These are phyloP conservation scores for Suillus clintonianus DNA, from an alignment of 768 basidiomycete genomes.

Conservation along the genomic window DNA sequence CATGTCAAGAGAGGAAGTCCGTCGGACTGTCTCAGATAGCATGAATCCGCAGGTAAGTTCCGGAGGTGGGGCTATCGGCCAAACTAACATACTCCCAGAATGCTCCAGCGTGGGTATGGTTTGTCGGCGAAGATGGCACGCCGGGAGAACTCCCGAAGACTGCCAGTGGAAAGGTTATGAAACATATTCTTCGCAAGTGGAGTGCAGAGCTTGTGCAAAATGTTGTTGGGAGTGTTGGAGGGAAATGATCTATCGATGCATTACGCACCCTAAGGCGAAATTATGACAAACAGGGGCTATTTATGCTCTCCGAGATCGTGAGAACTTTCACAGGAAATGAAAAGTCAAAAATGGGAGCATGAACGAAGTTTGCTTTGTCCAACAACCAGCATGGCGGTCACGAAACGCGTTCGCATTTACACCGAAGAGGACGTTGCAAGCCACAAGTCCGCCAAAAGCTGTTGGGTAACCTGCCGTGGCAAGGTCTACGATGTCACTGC, in stretches of 20 bases:
- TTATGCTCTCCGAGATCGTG: slow-evolving; percentile 1
- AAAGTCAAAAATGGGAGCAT: slow-evolving; percentile 11
- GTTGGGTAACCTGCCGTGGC: slow-evolving; percentile 81
- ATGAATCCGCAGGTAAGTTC: slow-evolving; percentile 80
- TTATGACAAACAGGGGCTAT: neutral
- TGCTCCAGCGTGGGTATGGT: slow-evolving; percentile 83
- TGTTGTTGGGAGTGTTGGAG: slow-evolving; percentile 37
- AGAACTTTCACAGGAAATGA: slow-evolving; percentile 10
- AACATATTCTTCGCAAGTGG: slow-evolving; percentile 75
- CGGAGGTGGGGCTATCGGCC: neutral
- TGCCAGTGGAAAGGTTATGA: slow-evolving; percentile 86
- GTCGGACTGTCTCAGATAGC: slow-evolving; percentile 48
- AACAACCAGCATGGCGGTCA: slow-evolving; percentile 49
- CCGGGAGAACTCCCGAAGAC: slow-evolving; percentile 74
- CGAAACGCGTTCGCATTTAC: slow-evolving; percentile 69
- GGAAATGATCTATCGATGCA: neutral
- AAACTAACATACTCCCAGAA: slow-evolving; percentile 47
- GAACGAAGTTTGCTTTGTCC: slow-evolving; percentile 2
- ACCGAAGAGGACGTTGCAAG: slow-evolving; percentile 70
- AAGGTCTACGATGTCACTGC: slow-evolving; percentile 89
- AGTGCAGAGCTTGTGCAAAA: slow-evolving; percentile 53
- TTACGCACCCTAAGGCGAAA: neutral
- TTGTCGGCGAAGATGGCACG: slow-evolving; percentile 65
- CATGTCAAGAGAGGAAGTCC: slow-evolving; percentile 54
- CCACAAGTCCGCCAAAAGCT: slow-evolving; percentile 62